phyloP scores from a whole-genome alignment of 371 early-diverging fungal genomes.

The Rhizopus stolonifer region DNA sequence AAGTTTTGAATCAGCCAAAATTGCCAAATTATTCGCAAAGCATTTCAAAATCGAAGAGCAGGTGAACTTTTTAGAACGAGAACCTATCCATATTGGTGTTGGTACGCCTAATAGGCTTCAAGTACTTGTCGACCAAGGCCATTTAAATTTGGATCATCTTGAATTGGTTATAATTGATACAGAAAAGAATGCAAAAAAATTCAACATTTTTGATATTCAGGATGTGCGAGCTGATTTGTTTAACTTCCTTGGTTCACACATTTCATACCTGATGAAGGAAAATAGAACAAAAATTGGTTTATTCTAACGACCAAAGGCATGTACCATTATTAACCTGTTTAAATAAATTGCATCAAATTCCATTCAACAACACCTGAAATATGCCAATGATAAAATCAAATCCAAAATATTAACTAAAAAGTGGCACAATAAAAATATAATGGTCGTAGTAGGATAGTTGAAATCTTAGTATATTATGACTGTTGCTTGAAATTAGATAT shows the following conservation, averaged over 20 bases:
- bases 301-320: constrained; percentile 20
- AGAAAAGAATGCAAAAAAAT: constrained; percentile 72
- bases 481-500: too few relatives aligned
- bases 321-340: too few relatives aligned
- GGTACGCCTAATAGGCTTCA: constrained; percentile 84
- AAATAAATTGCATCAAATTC: too few relatives aligned
- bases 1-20: constrained; percentile 47
- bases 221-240: constrained; percentile 73
- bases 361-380: too few relatives aligned
- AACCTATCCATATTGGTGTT: constrained; percentile 68
- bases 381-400: too few relatives aligned
- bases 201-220: constrained; percentile 74
- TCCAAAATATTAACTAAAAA: too few relatives aligned
- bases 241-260: constrained; percentile 36
- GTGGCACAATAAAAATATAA: too few relatives aligned
- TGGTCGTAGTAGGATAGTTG: too few relatives aligned
- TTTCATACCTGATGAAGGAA: constrained; percentile 37
- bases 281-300: constrained; percentile 40
- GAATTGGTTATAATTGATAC: constrained; percentile 74
- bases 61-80: constrained; percentile 54
- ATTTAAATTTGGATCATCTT: constrained; percentile 64
- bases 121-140: constrained; percentile 64
- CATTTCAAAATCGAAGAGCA: constrained; percentile 85
- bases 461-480: too few relatives aligned
- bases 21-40: constrained; percentile 84